Conservation (phyloP, 2,329 filamentous ascomycete species). For the Alternaria sp. region DNA sequence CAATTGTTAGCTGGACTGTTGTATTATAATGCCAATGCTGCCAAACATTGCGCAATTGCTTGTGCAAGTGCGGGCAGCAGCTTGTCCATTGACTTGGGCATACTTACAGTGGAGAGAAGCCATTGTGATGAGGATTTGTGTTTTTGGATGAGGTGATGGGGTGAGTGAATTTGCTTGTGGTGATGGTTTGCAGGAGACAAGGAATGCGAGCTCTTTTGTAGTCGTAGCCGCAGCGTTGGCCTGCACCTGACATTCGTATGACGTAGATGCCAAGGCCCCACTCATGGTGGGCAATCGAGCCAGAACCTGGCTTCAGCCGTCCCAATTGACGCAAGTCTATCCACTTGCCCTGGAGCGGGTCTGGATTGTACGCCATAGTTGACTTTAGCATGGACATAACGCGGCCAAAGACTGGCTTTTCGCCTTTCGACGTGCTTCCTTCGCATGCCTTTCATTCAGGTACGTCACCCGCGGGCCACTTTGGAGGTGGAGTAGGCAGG, state of each 20-base stretch:
- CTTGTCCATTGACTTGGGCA: not conserved
- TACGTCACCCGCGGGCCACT: conserved; percentile 23
- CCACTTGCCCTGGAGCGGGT: conserved; percentile 21
- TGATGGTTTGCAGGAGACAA: conserved; percentile 29
- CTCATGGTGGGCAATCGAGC: conserved; percentile 16
- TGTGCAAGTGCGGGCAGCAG: conserved; percentile 4
- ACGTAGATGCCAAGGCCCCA: conserved; percentile 36
- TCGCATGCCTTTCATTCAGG: conserved; percentile 13
- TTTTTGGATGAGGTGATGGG: conserved; percentile 25
- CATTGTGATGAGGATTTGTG: conserved; percentile 56
- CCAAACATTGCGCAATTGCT: conserved; percentile 21
- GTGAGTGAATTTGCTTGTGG: conserved; percentile 20
- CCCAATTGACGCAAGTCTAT: conserved; percentile 24
- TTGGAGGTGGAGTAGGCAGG: conserved; percentile 8
- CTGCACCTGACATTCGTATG: conserved; percentile 42
- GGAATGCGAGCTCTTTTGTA: conserved; percentile 47
- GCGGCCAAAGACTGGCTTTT: conserved; percentile 10
- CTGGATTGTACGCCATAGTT: conserved; percentile 24
- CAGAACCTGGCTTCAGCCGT: conserved; percentile 31
- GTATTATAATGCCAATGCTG: conserved; percentile 13
- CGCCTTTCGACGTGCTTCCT: conserved; percentile 9
- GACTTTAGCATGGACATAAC: conserved; percentile 16
- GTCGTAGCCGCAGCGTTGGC: conserved; percentile 25
- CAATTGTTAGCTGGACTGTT: conserved; percentile 26
- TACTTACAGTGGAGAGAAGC: conserved; percentile 67